Base-by-base conservation (phyloP, 2,329 filamentous ascomycete genomes). In the Fusarium brevicatenulatum region DNA sequence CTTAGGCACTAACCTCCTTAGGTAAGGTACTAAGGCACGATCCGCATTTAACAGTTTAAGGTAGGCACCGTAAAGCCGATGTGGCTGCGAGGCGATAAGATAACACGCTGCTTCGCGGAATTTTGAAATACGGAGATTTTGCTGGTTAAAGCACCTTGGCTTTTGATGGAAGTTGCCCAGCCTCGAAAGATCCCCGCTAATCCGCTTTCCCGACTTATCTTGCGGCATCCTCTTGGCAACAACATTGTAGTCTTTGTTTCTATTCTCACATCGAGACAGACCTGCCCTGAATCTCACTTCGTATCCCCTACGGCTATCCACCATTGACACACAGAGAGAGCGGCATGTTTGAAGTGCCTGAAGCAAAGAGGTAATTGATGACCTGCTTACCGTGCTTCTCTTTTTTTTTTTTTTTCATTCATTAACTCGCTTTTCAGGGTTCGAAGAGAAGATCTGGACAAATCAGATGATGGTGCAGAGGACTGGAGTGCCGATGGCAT, bases 391-490 rank as follows among this genome's bases (percentile, higher is more conserved):
- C 8, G 28, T 28, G 15, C 34, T 28, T 37, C 21, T 25, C 5
- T 25, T 25, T 25, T 25, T 25, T 25, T 25, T 25, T 36, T 15
- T n/a, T 32, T 15, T 19, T 34, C 39, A 28, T 34, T 7, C 61
- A 39, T 67, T 77, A 53, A 77, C 36, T 25, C 13, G 25, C 18
- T 28, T 18, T 37, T 13, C 61, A 89, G 89, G 70, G 86, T 91
- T 60, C 85, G 89, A 36, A 85, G 89, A 61, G 84, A 87, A 71
- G 88, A 91, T 43, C 80, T 91, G 25, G 82, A 83, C 63, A 81
- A 78, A 52, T 83, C 83, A 16, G 80, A 79, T 50, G 74, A 72
- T 18, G 76, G 73, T 7, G 68, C 69, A 18, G 63, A 66, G 37
- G 76, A 74, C 49, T 77, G 78, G 37, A 68, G 68, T n/a, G 77